Base-by-base conservation (phyloP, 257 asterid species). In the Penstemon newberryi region DNA sequence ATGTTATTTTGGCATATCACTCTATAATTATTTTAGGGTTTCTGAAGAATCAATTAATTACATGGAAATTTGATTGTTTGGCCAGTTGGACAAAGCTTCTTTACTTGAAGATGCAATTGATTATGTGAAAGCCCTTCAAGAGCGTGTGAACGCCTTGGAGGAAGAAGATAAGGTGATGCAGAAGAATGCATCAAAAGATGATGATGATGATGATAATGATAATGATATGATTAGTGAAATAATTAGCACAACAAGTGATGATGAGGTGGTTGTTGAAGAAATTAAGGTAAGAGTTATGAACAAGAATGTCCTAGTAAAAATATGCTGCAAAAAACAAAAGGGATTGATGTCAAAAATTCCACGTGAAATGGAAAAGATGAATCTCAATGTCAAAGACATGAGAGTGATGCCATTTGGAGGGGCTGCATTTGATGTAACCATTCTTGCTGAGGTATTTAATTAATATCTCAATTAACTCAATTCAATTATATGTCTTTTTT, bases 91-190 rank as follows among this genome's bases (percentile, higher is more conserved):
- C 56, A 82, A 78, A 60, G 86, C 81, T 5, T 66, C 80, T 57
- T 60, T 78, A 8, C 86, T 82, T 7, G 82, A 79, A 73, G 84
- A 82, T 58, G 80, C 80, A 8, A 68, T 64, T 5, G 69, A 67
- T 51, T 60, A 82, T 77, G 65, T 78, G 72, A 73, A 78, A 70
- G 19, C 63, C n/a, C 90, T 87, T 72, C 69, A 87, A 84, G 82
- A 84, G 58, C 75, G 86, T 6, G 73, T 87, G 39, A 69, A 36
- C 12, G 38, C 7, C 7, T 77, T 82, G 6, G 89, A 86, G 64
- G 82, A 73, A 19, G 74, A 78, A 49, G 68, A 49, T 25, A 25
- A 25, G 33, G 33, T 25, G 33, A 25, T 25, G 33, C 33, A 25
- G 33, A 25, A 1, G 1, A 25, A 25, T 25, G 33, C 33, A 25